phyloP scores from a whole-genome alignment of 495 filamentous ascomycete genomes.

The Aspergillus sclerotioniger region DNA sequence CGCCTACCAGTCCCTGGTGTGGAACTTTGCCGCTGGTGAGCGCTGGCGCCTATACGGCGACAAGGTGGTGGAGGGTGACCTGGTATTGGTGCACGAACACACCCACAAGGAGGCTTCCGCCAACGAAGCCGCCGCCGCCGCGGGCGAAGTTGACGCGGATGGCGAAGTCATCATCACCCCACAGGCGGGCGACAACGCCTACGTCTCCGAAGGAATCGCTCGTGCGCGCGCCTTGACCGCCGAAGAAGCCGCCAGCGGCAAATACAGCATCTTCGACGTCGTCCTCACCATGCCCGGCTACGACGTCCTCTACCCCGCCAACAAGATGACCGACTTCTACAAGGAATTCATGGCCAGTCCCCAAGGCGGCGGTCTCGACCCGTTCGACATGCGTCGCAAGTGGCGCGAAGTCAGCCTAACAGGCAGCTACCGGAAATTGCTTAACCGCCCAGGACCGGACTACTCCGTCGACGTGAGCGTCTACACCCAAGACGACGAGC shows the following conservation, averaged over 20 bases:
- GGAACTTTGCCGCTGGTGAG: constrained; percentile 79
- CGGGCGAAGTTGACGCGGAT: constrained; percentile 56
- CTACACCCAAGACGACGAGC: constrained; percentile 70
- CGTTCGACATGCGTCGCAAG: constrained; percentile 79
- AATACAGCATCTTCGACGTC: constrained; percentile 81
- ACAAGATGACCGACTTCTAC: constrained; percentile 80
- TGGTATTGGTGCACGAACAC: constrained; percentile 67
- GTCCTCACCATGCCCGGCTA: constrained; percentile 94
- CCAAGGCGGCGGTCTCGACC: constrained; percentile 73
- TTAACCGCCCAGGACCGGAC: constrained; percentile 58
- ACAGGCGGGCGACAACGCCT: constrained; percentile 53
- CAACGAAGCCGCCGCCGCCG: constrained; percentile 14
- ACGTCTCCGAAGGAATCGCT: constrained; percentile 56
- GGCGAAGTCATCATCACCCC: constrained; percentile 67
- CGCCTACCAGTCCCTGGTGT: constrained; percentile 90
- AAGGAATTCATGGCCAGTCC: constrained; percentile 75
- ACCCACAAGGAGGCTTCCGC: constrained; percentile 33
- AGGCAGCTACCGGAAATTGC: constrained; percentile 80
- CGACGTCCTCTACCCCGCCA: constrained; percentile 81
- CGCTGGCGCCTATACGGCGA: constrained; percentile 72
- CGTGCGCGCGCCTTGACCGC: constrained; percentile 73
- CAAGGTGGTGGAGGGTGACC: constrained; percentile 77
- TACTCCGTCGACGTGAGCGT: constrained; percentile 65
- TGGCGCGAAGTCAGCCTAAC: constrained; percentile 87
- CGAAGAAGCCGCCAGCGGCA: constrained; percentile 74